phyloP scores from a whole-genome alignment of 2,329 filamentous ascomycete genomes.

The Fusarium proliferatum region DNA sequence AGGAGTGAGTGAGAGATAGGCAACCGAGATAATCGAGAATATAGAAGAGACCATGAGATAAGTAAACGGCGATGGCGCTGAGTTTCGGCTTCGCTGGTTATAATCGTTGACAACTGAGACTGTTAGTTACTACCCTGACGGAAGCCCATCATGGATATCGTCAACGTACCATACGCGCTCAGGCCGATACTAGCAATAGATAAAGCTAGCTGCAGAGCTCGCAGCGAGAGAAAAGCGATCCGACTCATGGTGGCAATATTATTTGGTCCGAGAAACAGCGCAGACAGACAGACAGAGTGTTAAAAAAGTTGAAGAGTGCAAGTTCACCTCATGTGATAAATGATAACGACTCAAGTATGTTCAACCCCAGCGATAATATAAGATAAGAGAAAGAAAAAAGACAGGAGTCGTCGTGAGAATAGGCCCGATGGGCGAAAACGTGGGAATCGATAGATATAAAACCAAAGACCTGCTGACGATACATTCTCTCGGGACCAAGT shows the following conservation, averaged over 20 bases:
- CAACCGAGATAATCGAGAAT: constrained; percentile 65
- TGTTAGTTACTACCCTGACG: constrained; percentile 6
- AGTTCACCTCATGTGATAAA: neutral
- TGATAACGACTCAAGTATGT: neutral
- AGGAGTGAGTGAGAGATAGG: constrained; percentile 63
- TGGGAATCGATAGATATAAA: constrained; percentile 45
- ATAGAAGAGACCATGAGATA: constrained; percentile 67
- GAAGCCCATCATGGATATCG: neutral
- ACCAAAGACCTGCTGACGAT: constrained; percentile 37
- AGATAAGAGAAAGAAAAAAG: constrained; percentile 11
- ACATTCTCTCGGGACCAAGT: constrained; percentile 38
- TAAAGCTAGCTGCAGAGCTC: constrained; percentile 40
- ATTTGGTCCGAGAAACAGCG: neutral
- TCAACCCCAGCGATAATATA: neutral
- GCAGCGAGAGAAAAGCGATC: constrained; percentile 31
- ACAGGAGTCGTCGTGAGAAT: constrained; percentile 15
- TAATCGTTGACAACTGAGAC: constrained; percentile 69
- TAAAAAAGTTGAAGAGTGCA: neutral
- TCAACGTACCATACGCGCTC: constrained; percentile 39
- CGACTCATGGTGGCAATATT: constrained; percentile 33
- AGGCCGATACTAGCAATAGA: constrained; percentile 41
- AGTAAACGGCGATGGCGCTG: constrained; percentile 67
- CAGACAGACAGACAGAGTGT: neutral
- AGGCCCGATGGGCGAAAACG: constrained; percentile 27
- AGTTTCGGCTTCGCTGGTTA: constrained; percentile 60